Base-by-base conservation (phyloP, 2,329 filamentous ascomycete genomes). In the Claviceps capensis region DNA sequence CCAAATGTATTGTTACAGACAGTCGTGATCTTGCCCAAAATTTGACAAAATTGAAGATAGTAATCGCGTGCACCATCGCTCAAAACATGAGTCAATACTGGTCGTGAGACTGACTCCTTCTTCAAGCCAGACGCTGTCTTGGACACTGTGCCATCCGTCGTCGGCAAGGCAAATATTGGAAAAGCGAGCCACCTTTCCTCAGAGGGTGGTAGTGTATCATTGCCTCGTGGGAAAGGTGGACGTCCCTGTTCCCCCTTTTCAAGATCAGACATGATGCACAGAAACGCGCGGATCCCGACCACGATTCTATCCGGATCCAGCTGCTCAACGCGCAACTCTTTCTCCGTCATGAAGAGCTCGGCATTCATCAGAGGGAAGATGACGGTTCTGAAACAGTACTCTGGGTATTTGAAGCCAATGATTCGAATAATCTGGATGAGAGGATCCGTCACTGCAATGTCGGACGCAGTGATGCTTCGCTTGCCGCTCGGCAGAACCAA, bases 1-100 rank as follows among this genome's bases (percentile, higher is more conserved):
- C 93, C 94, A 69, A 98, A 98, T 0, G 91, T 86, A 60, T 95
- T 93, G 66, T 98, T 93, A 67, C 93, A 98, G 37, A 97, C 84
- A 45, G 97, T 86, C 2, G 90, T 95, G 52, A 98, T 94, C 64
- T 95, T 94, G 26, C 91, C 93, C 7, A 98, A 72, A 23, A 98
- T 91, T 64, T 95, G 88, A 63, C 91, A 97, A 60, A 98, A 98
- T 50, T 85, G 85, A 51, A 83, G 75, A 66, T 97, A 96, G 63
- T 88, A 93, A 44, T 93, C 87, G 61, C 83, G 85, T 0, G 88
- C 83, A 22, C 82, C 81, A 40, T 95, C 88, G 49, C 79, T 83
- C 50, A 97, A 75, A 19, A 76, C 72, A 47, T 75, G 74, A 1
- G 75, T 73, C n/a, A 77, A 65, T 2, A 85, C 79, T 2, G 82